phyloP scores from a whole-genome alignment of 176 grass and related monocot species.

The Hyparrhenia diplandra region DNA sequence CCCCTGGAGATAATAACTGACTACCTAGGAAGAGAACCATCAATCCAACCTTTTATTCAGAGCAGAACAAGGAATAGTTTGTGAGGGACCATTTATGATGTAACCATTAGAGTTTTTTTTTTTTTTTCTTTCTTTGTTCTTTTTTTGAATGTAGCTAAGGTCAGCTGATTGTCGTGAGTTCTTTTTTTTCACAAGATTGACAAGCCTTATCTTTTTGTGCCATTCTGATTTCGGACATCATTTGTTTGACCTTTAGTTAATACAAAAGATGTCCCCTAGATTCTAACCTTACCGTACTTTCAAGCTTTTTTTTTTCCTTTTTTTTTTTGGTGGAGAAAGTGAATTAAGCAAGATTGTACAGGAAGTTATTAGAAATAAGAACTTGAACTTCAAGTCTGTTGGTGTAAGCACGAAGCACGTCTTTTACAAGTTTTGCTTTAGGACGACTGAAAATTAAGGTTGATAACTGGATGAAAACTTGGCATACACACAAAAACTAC shows the following conservation, averaged over 20 bases:
- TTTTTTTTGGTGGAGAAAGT: too few relatives aligned
- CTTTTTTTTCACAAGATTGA: not conserved
- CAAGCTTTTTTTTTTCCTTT: too few relatives aligned
- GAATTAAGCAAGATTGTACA: not conserved
- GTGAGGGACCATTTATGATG: slow-evolving; percentile 27
- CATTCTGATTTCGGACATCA: not conserved
- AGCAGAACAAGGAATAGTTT: slow-evolving; percentile 52
- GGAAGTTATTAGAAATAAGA: not conserved
- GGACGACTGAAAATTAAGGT: not conserved
- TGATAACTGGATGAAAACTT: not conserved
- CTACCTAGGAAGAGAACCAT: slow-evolving; percentile 80
- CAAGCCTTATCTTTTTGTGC: not conserved
- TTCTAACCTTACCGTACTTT: not conserved
- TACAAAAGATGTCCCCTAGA: not conserved
- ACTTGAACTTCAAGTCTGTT: slow-evolving; percentile 10
- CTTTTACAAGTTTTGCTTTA: slow-evolving; percentile 25
- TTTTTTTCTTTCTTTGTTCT: not conserved
- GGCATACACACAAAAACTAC: not conserved
- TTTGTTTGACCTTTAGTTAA: slow-evolving; percentile 21
- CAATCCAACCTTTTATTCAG: slow-evolving; percentile 64
- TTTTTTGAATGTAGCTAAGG: slow-evolving; percentile 2
- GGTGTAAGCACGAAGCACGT: slow-evolving; percentile 23
- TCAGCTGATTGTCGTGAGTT: not conserved
- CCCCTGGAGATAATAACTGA: slow-evolving; percentile 73
- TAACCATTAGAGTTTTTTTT: not conserved